Conservation (phyloP, 805 yeast genomes). For the Zygotorulaspora sp. region DNA sequence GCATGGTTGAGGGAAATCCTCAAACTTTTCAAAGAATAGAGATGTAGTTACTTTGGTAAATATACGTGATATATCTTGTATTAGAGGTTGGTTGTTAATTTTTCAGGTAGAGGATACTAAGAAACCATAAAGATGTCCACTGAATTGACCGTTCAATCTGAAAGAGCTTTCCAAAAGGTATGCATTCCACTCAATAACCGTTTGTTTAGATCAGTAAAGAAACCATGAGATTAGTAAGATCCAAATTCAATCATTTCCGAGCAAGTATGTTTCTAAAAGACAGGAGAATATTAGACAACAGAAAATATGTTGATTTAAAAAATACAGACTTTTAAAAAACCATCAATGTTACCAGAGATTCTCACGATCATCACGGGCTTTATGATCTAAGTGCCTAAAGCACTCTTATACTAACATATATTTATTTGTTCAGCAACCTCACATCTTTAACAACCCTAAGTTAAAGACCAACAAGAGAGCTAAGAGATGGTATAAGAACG, state of each 20-base stretch:
- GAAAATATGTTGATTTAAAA: too few species aligned
- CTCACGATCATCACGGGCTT: too few species aligned
- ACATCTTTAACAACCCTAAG: constrained; percentile 99
- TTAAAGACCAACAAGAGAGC: constrained; percentile 96
- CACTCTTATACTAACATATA: constrained; percentile 38
- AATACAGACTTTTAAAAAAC: not conserved
- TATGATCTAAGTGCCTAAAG: too few species aligned
- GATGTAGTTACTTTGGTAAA: constrained; percentile 1
- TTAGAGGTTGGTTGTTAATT: constrained; percentile 3
- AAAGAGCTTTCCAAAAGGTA: constrained; percentile 99
- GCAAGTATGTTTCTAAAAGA: too few species aligned
- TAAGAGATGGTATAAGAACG: constrained; percentile 99
- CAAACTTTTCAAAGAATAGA: constrained; percentile 13
- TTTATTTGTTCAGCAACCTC: constrained; percentile 77
- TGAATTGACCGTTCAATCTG: constrained; percentile 99
- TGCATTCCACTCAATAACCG: constrained; percentile 38
- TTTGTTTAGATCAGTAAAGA: too few species aligned
- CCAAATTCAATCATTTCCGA: too few species aligned
- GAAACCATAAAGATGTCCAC: constrained; percentile 78
- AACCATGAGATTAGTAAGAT: not conserved
- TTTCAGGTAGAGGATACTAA: constrained; percentile 19
- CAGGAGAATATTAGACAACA: too few species aligned
- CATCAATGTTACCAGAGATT: not conserved
- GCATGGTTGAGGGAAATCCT: not conserved
- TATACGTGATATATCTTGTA: constrained; percentile 6